These are phyloP conservation scores for Arthroderma sp. DNA, from an alignment of 2,329 filamentous ascomycete species.

Conservation along the genomic window DNA sequence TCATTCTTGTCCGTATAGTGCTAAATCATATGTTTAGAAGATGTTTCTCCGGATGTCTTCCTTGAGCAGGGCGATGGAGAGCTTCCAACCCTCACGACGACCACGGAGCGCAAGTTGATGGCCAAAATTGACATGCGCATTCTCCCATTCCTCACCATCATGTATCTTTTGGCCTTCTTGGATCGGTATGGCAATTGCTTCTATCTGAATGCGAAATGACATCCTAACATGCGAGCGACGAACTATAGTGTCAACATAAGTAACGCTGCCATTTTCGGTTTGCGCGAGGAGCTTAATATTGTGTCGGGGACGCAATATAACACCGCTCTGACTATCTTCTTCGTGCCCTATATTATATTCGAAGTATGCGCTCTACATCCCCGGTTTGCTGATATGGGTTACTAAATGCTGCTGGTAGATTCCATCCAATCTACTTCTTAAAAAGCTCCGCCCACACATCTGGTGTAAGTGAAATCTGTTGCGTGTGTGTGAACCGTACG, in stretches of 20 bases:
- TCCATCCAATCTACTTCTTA: slow-evolving; percentile 59
- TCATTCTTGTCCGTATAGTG: too few relatives aligned
- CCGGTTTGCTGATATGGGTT: slow-evolving; percentile 3
- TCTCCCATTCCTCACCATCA: slow-evolving; percentile 57
- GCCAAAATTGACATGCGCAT: slow-evolving; percentile 58
- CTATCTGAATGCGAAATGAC: slow-evolving; percentile 5
- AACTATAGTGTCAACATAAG: slow-evolving; percentile 56
- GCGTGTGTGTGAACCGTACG: neutral
- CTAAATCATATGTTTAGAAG: neutral
- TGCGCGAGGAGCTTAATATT: slow-evolving; percentile 51
- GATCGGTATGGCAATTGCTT: slow-evolving; percentile 29
- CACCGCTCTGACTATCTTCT: slow-evolving; percentile 66
- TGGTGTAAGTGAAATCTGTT: slow-evolving; percentile 39
- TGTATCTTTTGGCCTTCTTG: slow-evolving; percentile 59
- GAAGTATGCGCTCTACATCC: slow-evolving; percentile 43
- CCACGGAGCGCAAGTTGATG: slow-evolving; percentile 50
- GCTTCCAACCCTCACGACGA: slow-evolving; percentile 17
- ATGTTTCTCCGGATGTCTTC: slow-evolving; percentile 4
- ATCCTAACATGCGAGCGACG: neutral
- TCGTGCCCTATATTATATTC: slow-evolving; percentile 58
- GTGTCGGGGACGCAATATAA: slow-evolving; percentile 48
- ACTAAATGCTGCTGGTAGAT: slow-evolving; percentile 38
- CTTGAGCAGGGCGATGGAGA: slow-evolving; percentile 4
- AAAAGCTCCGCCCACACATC: slow-evolving; percentile 51
- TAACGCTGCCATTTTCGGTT: slow-evolving; percentile 57